phyloP scores from a whole-genome alignment of 2,329 filamentous ascomycete species.

The Aspergillus sp. region DNA sequence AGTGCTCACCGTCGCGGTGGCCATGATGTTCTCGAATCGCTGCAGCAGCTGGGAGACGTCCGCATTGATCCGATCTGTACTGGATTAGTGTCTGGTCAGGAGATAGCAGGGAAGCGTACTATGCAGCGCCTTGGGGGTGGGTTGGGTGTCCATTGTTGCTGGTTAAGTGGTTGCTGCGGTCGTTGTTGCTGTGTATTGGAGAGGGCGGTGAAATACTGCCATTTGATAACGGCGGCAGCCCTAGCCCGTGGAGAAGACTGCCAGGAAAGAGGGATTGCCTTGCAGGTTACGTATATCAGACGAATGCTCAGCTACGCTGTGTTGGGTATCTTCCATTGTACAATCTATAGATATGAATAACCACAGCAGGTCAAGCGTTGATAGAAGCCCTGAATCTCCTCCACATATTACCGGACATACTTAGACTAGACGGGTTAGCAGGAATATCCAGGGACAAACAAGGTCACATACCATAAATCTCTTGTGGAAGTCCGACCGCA shows the following conservation, averaged over 20 bases:
- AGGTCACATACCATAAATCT: slow-evolving; percentile 66
- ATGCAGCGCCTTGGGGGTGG: slow-evolving; percentile 19
- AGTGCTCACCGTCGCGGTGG: slow-evolving; percentile 40
- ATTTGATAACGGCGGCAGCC: no score
- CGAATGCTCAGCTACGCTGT: no score
- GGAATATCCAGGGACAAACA: neutral
- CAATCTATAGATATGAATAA: no score
- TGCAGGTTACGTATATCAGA: no score
- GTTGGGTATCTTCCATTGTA: no score
- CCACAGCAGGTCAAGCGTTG: no score
- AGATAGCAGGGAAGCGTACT: slow-evolving; percentile 9
- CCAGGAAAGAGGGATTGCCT: no score
- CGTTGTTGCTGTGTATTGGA: no score
- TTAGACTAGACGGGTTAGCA: slow-evolving; percentile 30
- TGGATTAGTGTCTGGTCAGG: neutral
- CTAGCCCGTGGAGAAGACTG: no score
- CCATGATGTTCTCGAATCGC: slow-evolving; percentile 48
- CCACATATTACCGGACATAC: slow-evolving; percentile 42
- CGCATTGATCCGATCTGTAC: slow-evolving; percentile 35
- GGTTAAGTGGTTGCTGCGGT: no score
- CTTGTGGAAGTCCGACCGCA: slow-evolving; percentile 95
- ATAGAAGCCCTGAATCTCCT: no score
- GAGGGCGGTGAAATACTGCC: no score
- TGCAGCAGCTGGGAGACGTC: slow-evolving; percentile 40
- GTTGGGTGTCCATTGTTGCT: slow-evolving; percentile 28